Conservation (phyloP, 768 basidiomycete species). For the Coprinellus aureogranulatus region DNA sequence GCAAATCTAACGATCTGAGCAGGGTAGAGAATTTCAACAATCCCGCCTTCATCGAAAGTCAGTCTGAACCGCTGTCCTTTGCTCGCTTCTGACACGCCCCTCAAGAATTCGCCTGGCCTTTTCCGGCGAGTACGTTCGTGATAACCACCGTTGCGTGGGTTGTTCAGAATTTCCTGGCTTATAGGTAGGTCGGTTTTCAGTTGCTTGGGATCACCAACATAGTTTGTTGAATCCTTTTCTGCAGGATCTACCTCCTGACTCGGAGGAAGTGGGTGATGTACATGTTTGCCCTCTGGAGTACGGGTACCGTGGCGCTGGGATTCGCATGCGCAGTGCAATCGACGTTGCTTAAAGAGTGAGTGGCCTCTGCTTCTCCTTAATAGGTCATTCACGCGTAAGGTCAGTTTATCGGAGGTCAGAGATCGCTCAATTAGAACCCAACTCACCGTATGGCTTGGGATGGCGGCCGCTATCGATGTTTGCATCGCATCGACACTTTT, state of each 20-base stretch:
- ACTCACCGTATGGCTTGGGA: background rate
- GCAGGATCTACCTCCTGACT: background rate
- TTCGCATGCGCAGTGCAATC: background rate
- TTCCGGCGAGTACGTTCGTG: background rate
- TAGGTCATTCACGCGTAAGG: background rate
- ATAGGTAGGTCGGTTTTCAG: background rate
- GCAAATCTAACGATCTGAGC: too few relatives aligned
- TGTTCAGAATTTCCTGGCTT: background rate
- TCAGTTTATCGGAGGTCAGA: background rate
- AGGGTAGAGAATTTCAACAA: too few relatives aligned
- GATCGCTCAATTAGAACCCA: too few relatives aligned
- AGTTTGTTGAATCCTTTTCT: background rate
- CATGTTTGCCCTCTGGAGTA: background rate
- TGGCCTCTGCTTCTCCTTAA: background rate
- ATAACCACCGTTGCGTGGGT: background rate
- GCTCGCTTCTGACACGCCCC: background rate
- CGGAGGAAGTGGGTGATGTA: background rate
- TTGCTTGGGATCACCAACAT: too few relatives aligned
- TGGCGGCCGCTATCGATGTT: background rate
- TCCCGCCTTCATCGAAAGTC: background rate
- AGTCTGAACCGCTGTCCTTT: background rate
- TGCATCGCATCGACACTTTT: background rate
- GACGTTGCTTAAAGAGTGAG: background rate
- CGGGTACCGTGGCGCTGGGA: background rate
- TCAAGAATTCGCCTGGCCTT: background rate